Base-by-base conservation (phyloP, 2,329 filamentous ascomycete genomes). In the Epicoccum sorghinum region DNA sequence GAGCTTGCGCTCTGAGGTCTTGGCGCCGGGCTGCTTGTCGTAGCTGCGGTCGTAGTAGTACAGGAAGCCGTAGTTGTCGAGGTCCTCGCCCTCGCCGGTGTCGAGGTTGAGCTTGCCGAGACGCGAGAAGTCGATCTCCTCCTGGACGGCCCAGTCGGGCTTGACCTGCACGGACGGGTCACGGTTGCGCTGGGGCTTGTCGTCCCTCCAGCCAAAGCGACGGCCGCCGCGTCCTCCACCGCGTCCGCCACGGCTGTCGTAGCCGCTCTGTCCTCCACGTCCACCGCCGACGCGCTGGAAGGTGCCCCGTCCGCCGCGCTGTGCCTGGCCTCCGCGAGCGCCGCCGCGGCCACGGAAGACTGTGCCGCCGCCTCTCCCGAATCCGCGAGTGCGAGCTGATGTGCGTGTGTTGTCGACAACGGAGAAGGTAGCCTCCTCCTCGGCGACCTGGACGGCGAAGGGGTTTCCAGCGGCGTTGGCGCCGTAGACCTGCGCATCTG, bases 41-140 rank as follows among this genome's bases (percentile, higher is more conserved):
- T 90, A 97, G 56, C 87, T 86, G 68, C 93, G 90, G 80, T 99
- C 95, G 79, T 99, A 99, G 85, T 95, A 91, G 86, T 98, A 93
- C 51, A 99, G 84, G 87, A 98, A 99, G 62, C 95, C 95, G 76
- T 97, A 98, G 77, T 86, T 88, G 66, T 96, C 93, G 58, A 99
- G 79, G 72, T 99, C 95, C 79, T 99, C 95, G 71, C 95, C 95
- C 47, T 96, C 91, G 65, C 93, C 91, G 13, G 92, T 88, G 69
- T 98, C 95, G 58, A 99, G 85, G 80, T 97, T 99, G 70, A 99
- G 85, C 85, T 99, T 99, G 66, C 86, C 84, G 66, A 99, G 85
- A 65, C 95, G 89, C 81, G 91, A 93, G 81, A 96, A 99, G 78
- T 99, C 95, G 75, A 99, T 97, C 83, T 99, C 95, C 80, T 99